phyloP scores from a whole-genome alignment of 441 rosid genomes.

The Jatropha podagrica region DNA sequence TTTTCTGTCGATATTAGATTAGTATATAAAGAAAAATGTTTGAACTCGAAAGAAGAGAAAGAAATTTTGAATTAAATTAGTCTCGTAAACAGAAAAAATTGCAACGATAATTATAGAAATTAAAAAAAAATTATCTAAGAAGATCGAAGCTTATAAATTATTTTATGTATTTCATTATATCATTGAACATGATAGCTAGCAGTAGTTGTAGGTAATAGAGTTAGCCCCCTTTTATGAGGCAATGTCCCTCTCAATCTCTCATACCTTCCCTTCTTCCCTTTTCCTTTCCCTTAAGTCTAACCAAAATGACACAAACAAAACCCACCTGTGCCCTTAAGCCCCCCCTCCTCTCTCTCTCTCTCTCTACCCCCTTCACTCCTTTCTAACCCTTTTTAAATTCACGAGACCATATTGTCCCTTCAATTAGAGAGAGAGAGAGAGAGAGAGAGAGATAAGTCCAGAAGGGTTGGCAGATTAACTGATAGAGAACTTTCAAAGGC shows the following conservation, averaged over 20 bases:
- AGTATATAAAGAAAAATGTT: too few species aligned
- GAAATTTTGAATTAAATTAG: too few species aligned
- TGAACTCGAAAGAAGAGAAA: too few species aligned
- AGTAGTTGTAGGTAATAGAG: conserved; percentile 32
- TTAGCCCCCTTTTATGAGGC: conserved; percentile 8
- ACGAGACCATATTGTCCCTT: conserved; percentile 47
- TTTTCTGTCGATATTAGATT: too few species aligned
- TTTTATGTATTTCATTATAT: not conserved
- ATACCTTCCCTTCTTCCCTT: not conserved
- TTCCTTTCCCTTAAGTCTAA: conserved; percentile 20
- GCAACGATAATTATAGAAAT: too few species aligned
- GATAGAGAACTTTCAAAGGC: conserved; percentile 69
- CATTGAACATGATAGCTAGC: conserved; percentile 20
- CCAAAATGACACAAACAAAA: conserved; percentile 28
- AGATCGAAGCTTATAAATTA: too few species aligned
- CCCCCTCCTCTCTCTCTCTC: not conserved
- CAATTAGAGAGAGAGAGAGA: conserved; percentile 37
- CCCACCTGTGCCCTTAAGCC: conserved; percentile 14
- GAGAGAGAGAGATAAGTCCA: conserved; percentile 34
- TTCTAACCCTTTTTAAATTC: conserved; percentile 40
- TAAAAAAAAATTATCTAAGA: too few species aligned
- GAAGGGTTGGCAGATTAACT: conserved; percentile 76
- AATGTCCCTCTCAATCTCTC: conserved; percentile 31
- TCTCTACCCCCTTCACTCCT: conserved; percentile 10
- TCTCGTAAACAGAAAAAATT: too few species aligned